Conservation (phyloP, 2,329 filamentous ascomycete species). For the Ophiosphaerella korrae region DNA sequence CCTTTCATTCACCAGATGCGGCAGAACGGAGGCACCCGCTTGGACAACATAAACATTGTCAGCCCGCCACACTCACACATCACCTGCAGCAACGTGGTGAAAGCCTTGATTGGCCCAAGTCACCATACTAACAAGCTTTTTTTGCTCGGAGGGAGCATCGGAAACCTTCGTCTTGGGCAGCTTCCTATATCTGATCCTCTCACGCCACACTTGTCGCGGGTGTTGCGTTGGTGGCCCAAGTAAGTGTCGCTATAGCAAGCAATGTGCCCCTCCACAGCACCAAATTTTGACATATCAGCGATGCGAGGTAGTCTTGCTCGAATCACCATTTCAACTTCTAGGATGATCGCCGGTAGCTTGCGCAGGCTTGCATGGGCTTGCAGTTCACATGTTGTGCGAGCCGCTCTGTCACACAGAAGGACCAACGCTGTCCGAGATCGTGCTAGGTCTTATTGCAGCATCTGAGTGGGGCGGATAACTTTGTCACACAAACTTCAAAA, state of each 20-base stretch:
- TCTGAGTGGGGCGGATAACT: conserved; percentile 1
- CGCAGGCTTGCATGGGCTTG: conserved; percentile 5
- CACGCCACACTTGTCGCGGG: too few species aligned
- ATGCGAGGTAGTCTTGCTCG: conserved; percentile 4
- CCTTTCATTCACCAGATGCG: too few species aligned
- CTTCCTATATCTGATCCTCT: background rate
- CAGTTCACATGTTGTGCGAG: conserved; percentile 1
- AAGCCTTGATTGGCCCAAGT: background rate
- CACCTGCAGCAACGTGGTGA: background rate
- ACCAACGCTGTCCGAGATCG: conserved; percentile 5
- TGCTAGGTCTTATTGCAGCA: conserved; percentile 1
- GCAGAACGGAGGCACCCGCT: background rate
- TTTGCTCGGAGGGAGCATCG: background rate
- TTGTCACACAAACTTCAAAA: background rate
- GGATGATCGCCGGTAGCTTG: background rate
- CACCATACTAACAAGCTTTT: background rate
- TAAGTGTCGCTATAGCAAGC: background rate
- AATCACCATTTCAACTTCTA: background rate
- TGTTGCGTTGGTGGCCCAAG: too few species aligned
- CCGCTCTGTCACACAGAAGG: conserved; percentile 3
- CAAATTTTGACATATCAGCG: background rate
- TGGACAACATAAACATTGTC: background rate
- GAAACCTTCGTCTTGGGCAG: background rate
- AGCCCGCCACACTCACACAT: background rate
- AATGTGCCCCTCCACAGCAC: background rate